Evolutionary conservation across 2,329 filamentous ascomycete genomes (phyloP).

Genomic region (Didymella exigua): DNA sequence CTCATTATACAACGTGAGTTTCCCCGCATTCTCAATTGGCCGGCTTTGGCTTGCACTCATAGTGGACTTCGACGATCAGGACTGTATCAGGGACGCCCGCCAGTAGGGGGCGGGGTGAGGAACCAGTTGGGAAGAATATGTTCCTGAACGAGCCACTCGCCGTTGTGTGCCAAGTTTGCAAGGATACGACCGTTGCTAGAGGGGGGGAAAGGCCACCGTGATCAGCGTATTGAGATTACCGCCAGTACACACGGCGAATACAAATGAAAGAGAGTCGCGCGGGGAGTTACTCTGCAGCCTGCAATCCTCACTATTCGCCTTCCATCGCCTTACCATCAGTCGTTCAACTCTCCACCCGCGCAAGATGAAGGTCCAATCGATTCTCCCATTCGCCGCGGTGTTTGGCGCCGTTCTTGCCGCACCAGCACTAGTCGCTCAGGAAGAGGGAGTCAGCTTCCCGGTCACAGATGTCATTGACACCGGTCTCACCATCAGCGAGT

Average conservation of each 20-base stretch:
- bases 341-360: background rate
- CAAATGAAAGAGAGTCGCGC: background rate
- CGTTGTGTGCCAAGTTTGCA: constrained; percentile 15
- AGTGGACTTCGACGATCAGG: constrained; percentile 7
- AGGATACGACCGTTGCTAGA: background rate
- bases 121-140: constrained; percentile 10
- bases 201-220: background rate
- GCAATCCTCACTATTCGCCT: too few relatives aligned
- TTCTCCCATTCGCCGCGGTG: constrained; percentile 27
- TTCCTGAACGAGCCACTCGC: constrained; percentile 11
- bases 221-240: background rate
- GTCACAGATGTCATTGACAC: constrained; percentile 34
- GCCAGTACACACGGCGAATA: background rate
- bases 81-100: constrained; percentile 1
- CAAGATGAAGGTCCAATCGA: constrained; percentile 30
- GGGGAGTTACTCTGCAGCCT: background rate
- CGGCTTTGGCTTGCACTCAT: background rate
- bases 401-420: constrained; percentile 23
- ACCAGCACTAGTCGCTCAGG: constrained; percentile 13
- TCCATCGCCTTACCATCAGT: too few relatives aligned
- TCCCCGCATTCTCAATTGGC: constrained; percentile 16
- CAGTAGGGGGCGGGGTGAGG: constrained; percentile 1
- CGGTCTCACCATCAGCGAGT: constrained; percentile 33
- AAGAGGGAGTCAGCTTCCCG: constrained; percentile 30
- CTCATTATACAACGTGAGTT: constrained; percentile 15